Evolutionary conservation across 2,329 filamentous ascomycete species (phyloP).

Genomic region (Nannizziopsis barbatae): DNA sequence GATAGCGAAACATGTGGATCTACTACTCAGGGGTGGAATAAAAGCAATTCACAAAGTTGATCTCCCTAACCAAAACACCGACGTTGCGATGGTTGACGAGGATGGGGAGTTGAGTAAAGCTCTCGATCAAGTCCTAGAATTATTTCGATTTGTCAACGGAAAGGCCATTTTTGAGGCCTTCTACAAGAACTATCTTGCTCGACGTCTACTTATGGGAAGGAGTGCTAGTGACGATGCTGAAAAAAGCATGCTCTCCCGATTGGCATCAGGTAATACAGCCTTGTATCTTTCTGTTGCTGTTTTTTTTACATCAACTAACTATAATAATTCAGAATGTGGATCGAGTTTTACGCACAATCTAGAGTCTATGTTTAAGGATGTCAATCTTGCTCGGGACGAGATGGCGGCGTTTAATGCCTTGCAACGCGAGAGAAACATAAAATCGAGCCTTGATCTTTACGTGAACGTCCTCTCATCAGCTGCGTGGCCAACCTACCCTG

Average conservation of each 20-base stretch:
- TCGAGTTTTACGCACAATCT: conserved; percentile 92
- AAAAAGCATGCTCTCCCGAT: conserved; percentile 81
- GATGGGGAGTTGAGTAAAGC: conserved; percentile 86
- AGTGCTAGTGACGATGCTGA: conserved; percentile 93
- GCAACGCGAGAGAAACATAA: conserved; percentile 48
- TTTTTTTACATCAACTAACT: conserved; percentile 9
- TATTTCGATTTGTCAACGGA: conserved; percentile 94
- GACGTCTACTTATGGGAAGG: conserved; percentile 77
- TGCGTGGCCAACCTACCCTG: conserved; percentile 86
- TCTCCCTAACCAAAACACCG: conserved; percentile 44
- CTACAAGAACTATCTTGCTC: conserved; percentile 94
- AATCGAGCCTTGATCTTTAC: conserved; percentile 55
- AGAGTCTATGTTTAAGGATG: conserved; percentile 99
- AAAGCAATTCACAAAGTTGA: conserved; percentile 67
- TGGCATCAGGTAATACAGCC: conserved; percentile 55
- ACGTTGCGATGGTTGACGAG: conserved; percentile 61
- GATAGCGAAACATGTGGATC: conserved; percentile 94
- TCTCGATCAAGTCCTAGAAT: conserved; percentile 79
- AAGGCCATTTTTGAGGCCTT: conserved; percentile 98
- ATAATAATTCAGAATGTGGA: conserved; percentile 59
- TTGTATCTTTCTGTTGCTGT: not conserved
- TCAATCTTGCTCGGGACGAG: conserved; percentile 84
- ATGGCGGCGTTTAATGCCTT: conserved; percentile 76
- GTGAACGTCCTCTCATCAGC: conserved; percentile 86
- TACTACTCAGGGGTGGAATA: conserved; percentile 72